Evolutionary conservation across 2,329 filamentous ascomycete species (phyloP).

Genomic region (Alternaria sp.): DNA sequence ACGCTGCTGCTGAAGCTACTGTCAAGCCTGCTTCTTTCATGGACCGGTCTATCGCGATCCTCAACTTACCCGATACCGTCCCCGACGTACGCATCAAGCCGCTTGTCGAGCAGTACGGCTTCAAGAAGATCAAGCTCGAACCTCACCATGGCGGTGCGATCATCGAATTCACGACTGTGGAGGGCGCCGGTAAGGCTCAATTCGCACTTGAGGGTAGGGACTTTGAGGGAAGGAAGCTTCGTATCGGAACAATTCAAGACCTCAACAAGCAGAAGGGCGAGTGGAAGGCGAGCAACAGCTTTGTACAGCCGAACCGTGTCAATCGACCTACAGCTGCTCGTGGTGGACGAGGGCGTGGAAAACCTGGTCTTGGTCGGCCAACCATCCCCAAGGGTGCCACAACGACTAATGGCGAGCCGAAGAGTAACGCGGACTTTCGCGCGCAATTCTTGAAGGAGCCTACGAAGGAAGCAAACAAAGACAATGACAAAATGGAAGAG

Average conservation of each 20-base stretch:
- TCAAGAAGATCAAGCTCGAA: slow-evolving; percentile 80
- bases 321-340: slow-evolving; percentile 35
- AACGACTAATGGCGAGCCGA: slow-evolving; percentile 42
- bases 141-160: slow-evolving; percentile 86
- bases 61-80: slow-evolving; percentile 90
- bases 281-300: slow-evolving; percentile 50
- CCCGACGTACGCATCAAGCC: slow-evolving; percentile 84
- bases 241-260: slow-evolving; percentile 61
- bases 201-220: slow-evolving; percentile 53
- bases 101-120: slow-evolving; percentile 74
- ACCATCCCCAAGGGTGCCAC: slow-evolving; percentile 28
- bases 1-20: slow-evolving; percentile 36
- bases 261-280: slow-evolving; percentile 49
- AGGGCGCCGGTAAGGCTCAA: slow-evolving; percentile 76
- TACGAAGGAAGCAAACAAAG: slow-evolving; percentile 24
- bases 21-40: slow-evolving; percentile 33
- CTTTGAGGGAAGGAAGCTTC: slow-evolving; percentile 51
- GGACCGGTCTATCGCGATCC: slow-evolving; percentile 78
- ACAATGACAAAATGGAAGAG: slow-evolving; percentile 35
- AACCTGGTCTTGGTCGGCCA: slow-evolving; percentile 40
- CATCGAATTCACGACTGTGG: slow-evolving; percentile 77
- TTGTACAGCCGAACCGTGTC: slow-evolving; percentile 38
- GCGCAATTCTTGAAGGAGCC: slow-evolving; percentile 58
- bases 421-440: slow-evolving; percentile 67
- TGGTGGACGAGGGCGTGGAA: slow-evolving; percentile 41